Evolutionary conservation across 371 early-diverging fungal species (phyloP).

Genomic region (Encephalitozoon cuniculi): DNA sequence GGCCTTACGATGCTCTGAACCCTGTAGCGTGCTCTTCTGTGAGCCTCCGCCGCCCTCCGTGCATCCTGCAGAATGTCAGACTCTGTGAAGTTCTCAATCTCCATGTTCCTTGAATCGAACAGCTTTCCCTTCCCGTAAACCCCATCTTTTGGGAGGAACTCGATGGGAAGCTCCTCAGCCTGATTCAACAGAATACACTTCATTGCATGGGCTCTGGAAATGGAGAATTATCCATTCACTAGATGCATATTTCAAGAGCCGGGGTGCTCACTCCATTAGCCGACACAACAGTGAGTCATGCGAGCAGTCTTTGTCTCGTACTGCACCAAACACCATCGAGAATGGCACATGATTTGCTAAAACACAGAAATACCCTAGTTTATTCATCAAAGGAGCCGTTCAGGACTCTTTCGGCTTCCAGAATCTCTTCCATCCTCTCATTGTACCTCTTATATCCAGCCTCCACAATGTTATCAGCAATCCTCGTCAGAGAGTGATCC

Average conservation of each 20-base stretch:
- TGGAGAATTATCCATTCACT: not conserved
- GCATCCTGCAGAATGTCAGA: slow-evolving; percentile 67
- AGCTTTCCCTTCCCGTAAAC: slow-evolving; percentile 1
- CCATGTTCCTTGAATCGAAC: not conserved
- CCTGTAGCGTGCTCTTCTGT: slow-evolving; percentile 69
- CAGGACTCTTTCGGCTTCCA: slow-evolving; percentile 27
- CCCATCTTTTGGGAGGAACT: slow-evolving; percentile 4
- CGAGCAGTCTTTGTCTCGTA: too few species aligned
- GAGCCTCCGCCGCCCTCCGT: slow-evolving; percentile 64
- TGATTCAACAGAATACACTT: slow-evolving; percentile 5
- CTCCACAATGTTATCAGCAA: slow-evolving; percentile 54
- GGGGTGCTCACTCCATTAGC: too few species aligned
- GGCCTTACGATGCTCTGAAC: slow-evolving; percentile 76
- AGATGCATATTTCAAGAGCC: too few species aligned
- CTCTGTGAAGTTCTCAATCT: slow-evolving; percentile 8
- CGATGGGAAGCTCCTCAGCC: slow-evolving; percentile 30
- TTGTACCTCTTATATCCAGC: not conserved
- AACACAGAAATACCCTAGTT: not conserved
- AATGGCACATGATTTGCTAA: too few species aligned
- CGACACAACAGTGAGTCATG: too few species aligned
- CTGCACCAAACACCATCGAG: too few species aligned
- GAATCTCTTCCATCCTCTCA: slow-evolving; percentile 6
- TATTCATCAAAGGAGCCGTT: slow-evolving; percentile 9
- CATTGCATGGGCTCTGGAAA: slow-evolving; percentile 10
- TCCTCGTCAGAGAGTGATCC: slow-evolving; percentile 59